Evolutionary conservation across 1,284 basidiomycete species (phyloP), one percentile per base, ranked within the genome.

Genomic region (Mycosarcoma maydis): DNA sequence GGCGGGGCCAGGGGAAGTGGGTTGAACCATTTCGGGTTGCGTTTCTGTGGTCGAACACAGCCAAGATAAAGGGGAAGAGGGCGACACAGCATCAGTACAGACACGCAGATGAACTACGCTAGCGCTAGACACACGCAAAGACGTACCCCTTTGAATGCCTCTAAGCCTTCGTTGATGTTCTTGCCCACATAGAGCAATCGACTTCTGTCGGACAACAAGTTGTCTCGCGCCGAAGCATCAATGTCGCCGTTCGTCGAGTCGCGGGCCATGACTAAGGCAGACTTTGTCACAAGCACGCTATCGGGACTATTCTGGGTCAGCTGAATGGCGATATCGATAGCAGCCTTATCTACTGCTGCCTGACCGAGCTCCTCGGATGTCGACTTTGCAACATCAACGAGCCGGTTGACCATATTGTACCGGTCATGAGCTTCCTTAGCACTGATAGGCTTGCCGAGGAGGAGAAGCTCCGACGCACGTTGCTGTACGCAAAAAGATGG

Each of bases 391-490:
- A 76, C 60, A 3, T 66, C 51, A 24, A 75, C 61, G 17, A 75
- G 55, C 29, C 55, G 56, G 45, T 72, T 82, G 50, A 80, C 76
- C 42, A 93, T 90, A 72, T 89, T 86, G 82, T 91, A 92, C 49
- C 87, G 85, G 45, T 85, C 85, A 42, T 87, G 85, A 3, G 90
- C 90, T 54, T 92, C 88, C 22, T 84, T 79, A 3, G 92, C 90
- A 39, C 85, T 85, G 67, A 93, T 84, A 7, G 86, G 84, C 51
- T 86, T 86, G 40, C 92, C 92, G 17, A 88, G 85, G 41, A 93
- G 84, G 13, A 93, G 85, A 84, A 92, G 85, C 76, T 92, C 91
- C 14, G 89, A 87, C 37, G 91, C 91, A 26, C 88, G 84, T 89
- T 91, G 76, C 39, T 52, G 37, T 16, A 11, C 6, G 16, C n/a